Conservation (phyloP, 192 early-diverging fungal genomes). For the Chytriomyces confervae region DNA sequence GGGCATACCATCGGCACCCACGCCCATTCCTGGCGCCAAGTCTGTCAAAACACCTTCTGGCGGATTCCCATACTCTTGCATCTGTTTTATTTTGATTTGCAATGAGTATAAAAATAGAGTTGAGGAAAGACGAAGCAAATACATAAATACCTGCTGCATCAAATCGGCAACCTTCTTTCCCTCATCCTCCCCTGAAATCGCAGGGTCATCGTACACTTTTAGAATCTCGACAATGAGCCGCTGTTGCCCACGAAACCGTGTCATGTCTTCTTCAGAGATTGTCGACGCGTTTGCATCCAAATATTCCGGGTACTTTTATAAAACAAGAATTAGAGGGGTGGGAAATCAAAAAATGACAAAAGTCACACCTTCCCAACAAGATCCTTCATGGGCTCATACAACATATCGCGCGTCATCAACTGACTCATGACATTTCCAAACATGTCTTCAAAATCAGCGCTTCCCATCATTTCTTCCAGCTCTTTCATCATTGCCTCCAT, state of each 20-base stretch:
- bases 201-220: conserved; percentile 72
- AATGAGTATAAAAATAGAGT: neutral
- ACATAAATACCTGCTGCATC: conserved; percentile 81
- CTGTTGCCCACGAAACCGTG: conserved; percentile 80
- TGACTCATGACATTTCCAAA: conserved; percentile 90
- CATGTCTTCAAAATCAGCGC: conserved; percentile 81
- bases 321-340: conserved; percentile 16
- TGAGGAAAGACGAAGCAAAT: too few species aligned
- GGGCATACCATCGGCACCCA: conserved; percentile 77
- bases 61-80: conserved; percentile 97
- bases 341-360: too few species aligned
- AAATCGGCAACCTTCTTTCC: conserved; percentile 80
- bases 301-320: conserved; percentile 84
- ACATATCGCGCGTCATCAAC: conserved; percentile 89
- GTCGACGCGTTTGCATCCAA: conserved; percentile 78
- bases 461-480: conserved; percentile 77
- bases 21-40: conserved; percentile 87
- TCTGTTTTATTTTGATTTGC: conserved; percentile 53
- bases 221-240: conserved; percentile 82
- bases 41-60: conserved; percentile 88
- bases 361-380: conserved; percentile 72
- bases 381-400: conserved; percentile 97
- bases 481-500: conserved; percentile 89
- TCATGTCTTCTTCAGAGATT: conserved; percentile 71
- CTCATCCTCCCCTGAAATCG: conserved; percentile 66